Evolutionary conservation across 768 basidiomycete genomes (phyloP).

Genomic region (Tricholoma flavovirens): DNA sequence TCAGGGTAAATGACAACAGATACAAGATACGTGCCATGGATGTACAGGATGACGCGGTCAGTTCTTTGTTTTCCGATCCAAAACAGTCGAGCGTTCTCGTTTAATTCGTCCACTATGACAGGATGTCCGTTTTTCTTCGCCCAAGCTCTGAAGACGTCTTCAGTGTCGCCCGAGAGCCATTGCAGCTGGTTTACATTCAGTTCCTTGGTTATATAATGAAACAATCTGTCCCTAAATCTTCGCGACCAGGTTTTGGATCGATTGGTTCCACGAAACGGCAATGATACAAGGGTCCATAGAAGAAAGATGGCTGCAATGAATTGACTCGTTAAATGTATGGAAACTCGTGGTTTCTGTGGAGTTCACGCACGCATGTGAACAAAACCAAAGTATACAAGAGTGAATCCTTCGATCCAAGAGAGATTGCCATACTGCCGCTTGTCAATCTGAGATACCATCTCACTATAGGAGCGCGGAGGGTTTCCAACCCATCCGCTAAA

Average conservation of each 20-base stretch:
- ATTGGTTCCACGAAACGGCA: slow-evolving; percentile 18
- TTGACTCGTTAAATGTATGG: too few relatives aligned
- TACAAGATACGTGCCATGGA: slow-evolving; percentile 22
- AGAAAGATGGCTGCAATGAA: slow-evolving; percentile 13
- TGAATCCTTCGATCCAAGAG: too few relatives aligned
- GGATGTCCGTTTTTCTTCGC: slow-evolving; percentile 17
- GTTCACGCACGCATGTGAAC: too few relatives aligned
- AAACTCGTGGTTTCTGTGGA: too few relatives aligned
- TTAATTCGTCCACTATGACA: slow-evolving; percentile 22
- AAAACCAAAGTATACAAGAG: too few relatives aligned
- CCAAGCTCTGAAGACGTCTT: slow-evolving; percentile 18
- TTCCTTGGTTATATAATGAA: slow-evolving; percentile 8
- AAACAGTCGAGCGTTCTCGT: slow-evolving; percentile 21
- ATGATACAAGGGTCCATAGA: slow-evolving; percentile 18
- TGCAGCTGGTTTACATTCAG: slow-evolving; percentile 22
- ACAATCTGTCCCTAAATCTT: slow-evolving; percentile 13
- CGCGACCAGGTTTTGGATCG: slow-evolving; percentile 19
- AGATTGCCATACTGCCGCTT: too few relatives aligned
- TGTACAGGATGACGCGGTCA: slow-evolving; percentile 27
- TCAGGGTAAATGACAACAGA: neutral
- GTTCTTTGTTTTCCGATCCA: slow-evolving; percentile 29
- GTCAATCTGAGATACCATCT: too few relatives aligned
- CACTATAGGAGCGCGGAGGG: too few relatives aligned
- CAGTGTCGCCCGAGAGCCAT: slow-evolving; percentile 16
- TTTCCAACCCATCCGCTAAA: too few relatives aligned